Base-by-base conservation (phyloP, 768 basidiomycete species). In the Punctularia strigosozonata region DNA sequence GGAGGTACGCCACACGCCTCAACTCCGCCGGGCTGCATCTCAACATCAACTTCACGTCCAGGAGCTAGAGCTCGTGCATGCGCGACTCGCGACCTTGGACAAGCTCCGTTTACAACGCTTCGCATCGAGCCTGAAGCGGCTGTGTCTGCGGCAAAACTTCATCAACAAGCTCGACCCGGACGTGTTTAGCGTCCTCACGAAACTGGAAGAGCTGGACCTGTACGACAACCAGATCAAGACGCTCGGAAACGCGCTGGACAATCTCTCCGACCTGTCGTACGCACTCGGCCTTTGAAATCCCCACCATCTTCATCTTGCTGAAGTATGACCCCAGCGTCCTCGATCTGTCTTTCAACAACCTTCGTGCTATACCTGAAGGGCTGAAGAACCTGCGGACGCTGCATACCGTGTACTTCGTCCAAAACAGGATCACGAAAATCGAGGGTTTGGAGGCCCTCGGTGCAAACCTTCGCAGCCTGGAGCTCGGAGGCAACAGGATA, bases 191-290 rank as follows among this genome's bases (percentile, higher is more conserved):
- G 61, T 68, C 23, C 58, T 97, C 40, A 68, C 54, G 10, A 66
- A 74, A 32, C 60, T 99, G 25, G 85, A 90, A 52, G 95, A 98
- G 46, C 59, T 98, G 42, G 95, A 99, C 60, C 50, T 97, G 45
- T 99, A 98, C 54, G 95, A 99, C 58, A 99, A 99, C 63, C 81
- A 88, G 56, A 57, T 99, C 46, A 92, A 87, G 60, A 60, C 64
- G 36, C 56, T 86, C 15, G 82, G 73, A 1, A 63, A 75, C 43
- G 80, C 83, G 1, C 50, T 97, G 38, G 67, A 79, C 43, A 64
- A 64, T 24, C 51, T 78, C 31, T 54, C 57, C 4, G 66, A 68
- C 23, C 64, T 89, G 37, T 64, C 48, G 85, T 86, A 55, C 49
- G 77, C 60, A 2, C 8, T n/a, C n/a, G n/a, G n/a, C n/a, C n/a